Evolutionary conservation across 768 basidiomycete genomes (phyloP), one percentile per base, ranked within the genome.

Genomic region (Russula sp.): DNA sequence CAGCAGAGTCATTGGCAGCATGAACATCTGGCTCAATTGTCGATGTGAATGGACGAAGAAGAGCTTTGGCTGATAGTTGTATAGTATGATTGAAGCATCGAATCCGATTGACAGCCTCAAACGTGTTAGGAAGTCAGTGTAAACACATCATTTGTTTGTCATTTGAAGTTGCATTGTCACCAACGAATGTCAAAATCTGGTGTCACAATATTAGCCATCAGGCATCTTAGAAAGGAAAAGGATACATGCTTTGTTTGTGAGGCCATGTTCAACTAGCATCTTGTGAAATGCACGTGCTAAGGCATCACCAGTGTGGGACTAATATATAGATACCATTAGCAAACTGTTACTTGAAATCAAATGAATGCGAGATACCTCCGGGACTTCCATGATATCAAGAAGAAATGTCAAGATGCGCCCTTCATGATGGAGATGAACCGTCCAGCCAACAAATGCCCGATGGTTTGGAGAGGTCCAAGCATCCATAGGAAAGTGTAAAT

Each of bases 381-480:
- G 49, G 1, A 79, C 72, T 63, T 79, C 75, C 13, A 76, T 66
- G 3, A 79, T 51, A 55, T 79, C 77, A 1, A 79, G 67, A 0
- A 74, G 46, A 5, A 77, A 67, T 0, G 56, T 42, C 0, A 75
- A 36, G 0, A 70, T 72, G 7, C 60, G 53, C 0, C 75, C 74
- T 0, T 75, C 49, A 5, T 70, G 34, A 36, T 74, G 71, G 32
- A 76, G 65, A 48, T 78, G 75, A 1, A 74, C 73, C 0, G 68
- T 70, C 9, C 74, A 55, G 0, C 72, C 73, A 0, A 76, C 59
- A 39, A 68, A 75, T 0, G 71, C 73, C 5, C 66, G 52, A 43
- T 77, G 72, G 56, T 77, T 77, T 0, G 73, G 72, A 0, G 73
- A 75, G 0, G 73, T 75, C 77, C 76, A 79, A 0, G 69, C 69